Evolutionary conservation across 202 grass and related monocot genomes (phyloP), one percentile per base, ranked within the genome.

Genomic region (Carex arenaria): DNA sequence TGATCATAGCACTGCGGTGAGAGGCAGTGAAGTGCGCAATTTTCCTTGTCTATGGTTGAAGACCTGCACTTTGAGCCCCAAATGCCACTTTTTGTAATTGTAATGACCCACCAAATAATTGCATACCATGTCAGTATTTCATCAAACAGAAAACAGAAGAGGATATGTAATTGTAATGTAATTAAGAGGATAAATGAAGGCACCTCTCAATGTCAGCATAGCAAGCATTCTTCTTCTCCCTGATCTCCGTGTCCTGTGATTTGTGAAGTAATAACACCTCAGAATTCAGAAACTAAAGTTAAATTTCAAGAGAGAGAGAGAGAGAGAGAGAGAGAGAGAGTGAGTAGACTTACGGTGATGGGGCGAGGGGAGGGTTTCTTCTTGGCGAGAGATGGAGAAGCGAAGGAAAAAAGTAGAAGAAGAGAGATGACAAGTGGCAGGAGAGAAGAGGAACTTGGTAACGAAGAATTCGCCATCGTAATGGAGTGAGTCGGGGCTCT

Each of bases 191-290:
- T 26, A 36, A 28, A 68, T 60, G 9, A 2, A 61, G 20, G 26
- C 72, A 98, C 95, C 92, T 95, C 85, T 95, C 95, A 84, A 98
- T 55, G 67, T 98, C 95, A 31, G 90, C 91, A 86, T 98, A 95
- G 89, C 95, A 98, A 73, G 86, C 80, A 82, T 81, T 67, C 88
- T 95, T 98, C 85, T 93, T 98, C 79, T 88, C 83, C 64, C 85
- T 85, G 85, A 98, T 92, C 89, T 98, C 92, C 38, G 19, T 81
- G 83, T 95, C 95, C 95, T 95, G 65, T n/a, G n/a, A n/a, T n/a
- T n/a, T n/a, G n/a, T 19, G 5, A 55, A 79, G 13, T 30, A 42
- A 31, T 13, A 79, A 45, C 34, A 52, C n/a, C 64, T 59, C 45
- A 47, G 43, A 34, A 84, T 61, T 59, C 45, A 47, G 43, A 34